Base-by-base conservation (phyloP, 2,329 filamentous ascomycete genomes). In the Scedosporium minutisporum region DNA sequence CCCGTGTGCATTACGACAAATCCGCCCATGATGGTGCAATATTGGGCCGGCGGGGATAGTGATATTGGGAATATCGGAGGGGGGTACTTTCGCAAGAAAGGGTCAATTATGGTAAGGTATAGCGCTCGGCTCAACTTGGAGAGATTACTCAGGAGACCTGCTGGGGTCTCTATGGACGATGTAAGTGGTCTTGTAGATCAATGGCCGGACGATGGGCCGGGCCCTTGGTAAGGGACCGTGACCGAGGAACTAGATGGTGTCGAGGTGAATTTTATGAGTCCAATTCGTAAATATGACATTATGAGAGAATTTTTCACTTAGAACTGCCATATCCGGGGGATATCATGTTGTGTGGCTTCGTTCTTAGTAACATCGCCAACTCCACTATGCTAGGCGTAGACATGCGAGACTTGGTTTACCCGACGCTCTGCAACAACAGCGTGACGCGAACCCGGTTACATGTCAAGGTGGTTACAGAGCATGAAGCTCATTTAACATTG, bases 141-240 rank as follows among this genome's bases (percentile, higher is more conserved):
- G 41, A 46, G 42, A 38, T 18, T 63, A 14, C 18, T 62, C 5
- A 55, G 14, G 7, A 48, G 59, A n/a, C 18, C 23, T 27, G 5
- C 18, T 16, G n/a, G 44, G 14, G 16, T 12, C 7, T 10, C 14
- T 10, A 21, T 16, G 41, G 46, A 38, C 4, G 41, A 55, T 59
- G 60, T 46, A n/a, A 29, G 16, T 4, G 63, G 57, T 6, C 18
- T 55, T 6, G 23, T 55, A 23, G 63, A 62, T 25, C 63, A 64
- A 18, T 64, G 63, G 63, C 63, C 63, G 3, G 63, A 64, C 29
- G 60, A 64, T 9, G 60, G 63, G 18, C 14, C 29, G 4, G 63
- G 62, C 5, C 58, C 62, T 7, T 64, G 63, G 60, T 62, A 53
- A 58, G 55, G 14, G 16, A 33, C 3, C 12, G 14, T 27, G 51